These are phyloP conservation scores for Solanum tarapatanum DNA, from an alignment of 257 asterid genomes.

Conservation along the genomic window DNA sequence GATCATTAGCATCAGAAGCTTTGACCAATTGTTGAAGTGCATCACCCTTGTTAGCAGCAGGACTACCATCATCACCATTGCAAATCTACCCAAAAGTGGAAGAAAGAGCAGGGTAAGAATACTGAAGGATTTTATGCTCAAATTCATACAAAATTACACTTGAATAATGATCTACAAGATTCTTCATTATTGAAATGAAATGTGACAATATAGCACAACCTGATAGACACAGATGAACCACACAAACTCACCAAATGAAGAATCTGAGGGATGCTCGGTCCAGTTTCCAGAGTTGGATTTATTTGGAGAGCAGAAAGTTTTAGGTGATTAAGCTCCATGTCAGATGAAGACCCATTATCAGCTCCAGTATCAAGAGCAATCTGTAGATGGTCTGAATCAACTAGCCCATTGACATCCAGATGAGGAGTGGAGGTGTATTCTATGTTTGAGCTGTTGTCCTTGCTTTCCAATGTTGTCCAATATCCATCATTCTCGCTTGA, in stretches of 20 bases:
- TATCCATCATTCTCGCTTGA: conserved; percentile 36
- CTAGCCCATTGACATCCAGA: conserved; percentile 48
- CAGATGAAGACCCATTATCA: conserved; percentile 33
- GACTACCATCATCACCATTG: conserved; percentile 69
- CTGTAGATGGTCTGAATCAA: conserved; percentile 42
- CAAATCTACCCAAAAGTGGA: conserved; percentile 41
- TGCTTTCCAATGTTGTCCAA: conserved; percentile 16
- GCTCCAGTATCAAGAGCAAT: conserved; percentile 29
- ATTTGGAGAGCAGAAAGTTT: conserved; percentile 34
- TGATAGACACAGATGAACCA: not conserved
- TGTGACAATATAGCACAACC: not conserved
- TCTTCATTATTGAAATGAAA: not conserved
- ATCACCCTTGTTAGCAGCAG: conserved; percentile 43
- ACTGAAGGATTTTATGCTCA: not conserved
- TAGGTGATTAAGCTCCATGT: conserved; percentile 32
- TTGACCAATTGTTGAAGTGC: conserved; percentile 91
- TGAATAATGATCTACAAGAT: not conserved
- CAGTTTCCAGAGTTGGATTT: conserved; percentile 48
- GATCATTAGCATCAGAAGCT: conserved; percentile 38
- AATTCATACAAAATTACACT: conserved; percentile 3
- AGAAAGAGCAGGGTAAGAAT: not conserved
- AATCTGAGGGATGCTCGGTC: conserved; percentile 94
- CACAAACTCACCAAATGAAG: conserved; percentile 74
- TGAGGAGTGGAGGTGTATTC: conserved; percentile 33
- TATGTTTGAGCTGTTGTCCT: conserved; percentile 30